Conservation (phyloP, 2,329 filamentous ascomycete genomes). For the Fusarium xylarioides region DNA sequence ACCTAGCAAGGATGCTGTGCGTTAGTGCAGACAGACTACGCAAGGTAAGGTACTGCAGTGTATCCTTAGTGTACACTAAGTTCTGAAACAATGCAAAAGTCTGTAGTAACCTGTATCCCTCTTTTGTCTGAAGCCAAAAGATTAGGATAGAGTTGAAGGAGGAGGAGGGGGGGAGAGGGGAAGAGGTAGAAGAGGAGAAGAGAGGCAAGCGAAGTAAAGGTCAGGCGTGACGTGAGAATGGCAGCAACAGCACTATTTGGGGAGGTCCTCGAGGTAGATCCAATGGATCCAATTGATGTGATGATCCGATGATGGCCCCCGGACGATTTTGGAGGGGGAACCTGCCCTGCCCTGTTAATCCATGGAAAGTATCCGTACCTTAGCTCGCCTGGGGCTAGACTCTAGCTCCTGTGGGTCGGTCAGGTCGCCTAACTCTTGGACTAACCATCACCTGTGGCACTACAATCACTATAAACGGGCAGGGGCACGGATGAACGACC, state of each 20-base stretch:
- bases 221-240: conserved; percentile 22
- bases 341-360: conserved; percentile 21
- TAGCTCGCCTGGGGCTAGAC: conserved; percentile 1
- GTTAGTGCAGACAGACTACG: conserved; percentile 8
- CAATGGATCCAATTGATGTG: conserved; percentile 26
- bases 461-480: conserved; percentile 7
- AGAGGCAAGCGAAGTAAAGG: conserved; percentile 8
- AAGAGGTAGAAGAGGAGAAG: not conserved
- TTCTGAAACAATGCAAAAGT: conserved; percentile 2
- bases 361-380: conserved; percentile 7
- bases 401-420: conserved; percentile 36
- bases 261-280: not conserved
- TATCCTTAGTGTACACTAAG: not conserved
- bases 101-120: not conserved
- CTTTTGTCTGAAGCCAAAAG: not conserved
- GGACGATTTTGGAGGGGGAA: conserved; percentile 30
- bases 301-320: conserved; percentile 38
- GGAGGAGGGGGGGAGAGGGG: not conserved
- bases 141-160: not conserved
- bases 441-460: not conserved
- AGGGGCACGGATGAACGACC: conserved; percentile 19
- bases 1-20: conserved; percentile 17
- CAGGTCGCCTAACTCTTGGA: not conserved
- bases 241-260: not conserved
- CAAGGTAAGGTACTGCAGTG: not conserved